Percentiles rank a stretch among this genome's conserved stretches.
These are phyloP conservation scores for Atkinsonella texensis DNA, from an alignment of 2,329 filamentous ascomycete species.

Conservation along the genomic window DNA sequence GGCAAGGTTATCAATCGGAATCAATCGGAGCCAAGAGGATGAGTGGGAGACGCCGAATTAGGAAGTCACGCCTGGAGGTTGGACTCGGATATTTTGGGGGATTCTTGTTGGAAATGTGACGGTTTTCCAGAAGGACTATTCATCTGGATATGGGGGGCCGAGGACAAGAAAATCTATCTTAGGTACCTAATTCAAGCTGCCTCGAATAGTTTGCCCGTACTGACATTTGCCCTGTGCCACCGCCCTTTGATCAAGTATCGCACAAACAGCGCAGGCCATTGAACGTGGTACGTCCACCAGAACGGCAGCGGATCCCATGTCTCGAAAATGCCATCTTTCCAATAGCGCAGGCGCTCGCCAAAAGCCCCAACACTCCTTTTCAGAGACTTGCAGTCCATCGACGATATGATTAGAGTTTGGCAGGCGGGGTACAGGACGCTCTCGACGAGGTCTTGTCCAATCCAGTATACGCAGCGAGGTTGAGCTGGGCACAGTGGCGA, in stretches of 20 bases:
- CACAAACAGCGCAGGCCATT: conserved; percentile 41
- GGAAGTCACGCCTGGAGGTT: background rate
- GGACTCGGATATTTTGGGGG: no score
- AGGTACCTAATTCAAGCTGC: conserved; percentile 2
- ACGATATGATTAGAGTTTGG: conserved; percentile 16
- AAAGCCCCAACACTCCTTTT: conserved; percentile 14
- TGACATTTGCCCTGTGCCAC: conserved; percentile 58
- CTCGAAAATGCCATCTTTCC: conserved; percentile 43
- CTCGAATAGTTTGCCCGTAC: conserved; percentile 34
- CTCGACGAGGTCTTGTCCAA: conserved; percentile 52
- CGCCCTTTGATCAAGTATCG: conserved; percentile 29
- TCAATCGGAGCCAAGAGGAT: background rate
- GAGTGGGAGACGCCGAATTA: background rate
- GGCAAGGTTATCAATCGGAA: background rate
- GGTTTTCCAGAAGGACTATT: no score
- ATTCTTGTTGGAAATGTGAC: no score
- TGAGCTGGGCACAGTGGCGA: conserved; percentile 13
- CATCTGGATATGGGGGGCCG: no score
- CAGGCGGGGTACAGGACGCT: conserved; percentile 35
- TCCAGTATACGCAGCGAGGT: conserved; percentile 41
- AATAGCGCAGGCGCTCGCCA: conserved; percentile 28
- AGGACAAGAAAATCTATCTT: background rate
- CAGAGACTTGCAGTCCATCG: background rate
- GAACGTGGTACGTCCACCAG: conserved; percentile 44
- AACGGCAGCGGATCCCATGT: conserved; percentile 43